A percentile compares a stretch with the other conserved stretches of the same genome.
Evolutionary conservation across 2,329 filamentous ascomycete species (phyloP).

Genomic region (Stachybotrys chlorohalonatus): DNA sequence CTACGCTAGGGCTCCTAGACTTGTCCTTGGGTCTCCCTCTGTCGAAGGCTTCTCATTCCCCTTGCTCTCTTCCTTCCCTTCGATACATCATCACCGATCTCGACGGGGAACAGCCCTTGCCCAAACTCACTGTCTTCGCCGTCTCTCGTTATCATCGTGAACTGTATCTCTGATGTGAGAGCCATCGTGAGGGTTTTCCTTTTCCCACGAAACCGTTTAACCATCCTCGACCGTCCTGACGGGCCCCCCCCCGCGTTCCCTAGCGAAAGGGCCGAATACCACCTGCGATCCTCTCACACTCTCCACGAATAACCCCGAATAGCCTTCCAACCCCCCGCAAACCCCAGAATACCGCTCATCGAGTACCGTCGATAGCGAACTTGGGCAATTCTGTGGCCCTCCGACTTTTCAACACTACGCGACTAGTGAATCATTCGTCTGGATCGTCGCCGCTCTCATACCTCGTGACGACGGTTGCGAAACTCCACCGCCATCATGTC

Average conservation of each 20-base stretch:
- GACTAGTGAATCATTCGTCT: too few relatives aligned
- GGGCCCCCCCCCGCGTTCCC: conserved; percentile 19
- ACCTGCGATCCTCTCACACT: conserved; percentile 18
- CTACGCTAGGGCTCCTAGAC: background rate
- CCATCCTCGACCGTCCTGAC: background rate
- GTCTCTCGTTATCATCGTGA: background rate
- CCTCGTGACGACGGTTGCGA: background rate
- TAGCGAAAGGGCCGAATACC: conserved; percentile 28
- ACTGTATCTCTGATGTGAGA: background rate
- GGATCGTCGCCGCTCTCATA: background rate
- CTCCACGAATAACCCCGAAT: conserved; percentile 11
- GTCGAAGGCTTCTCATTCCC: background rate
- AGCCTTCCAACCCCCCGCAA: conserved; percentile 19
- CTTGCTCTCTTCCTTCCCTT: background rate
- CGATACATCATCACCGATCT: background rate
- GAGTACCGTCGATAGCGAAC: conserved; percentile 28
- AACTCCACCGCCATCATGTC: conserved; percentile 26
- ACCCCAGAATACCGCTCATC: conserved; percentile 17
- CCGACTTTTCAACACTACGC: background rate
- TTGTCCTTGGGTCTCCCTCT: background rate
- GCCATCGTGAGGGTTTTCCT: background rate
- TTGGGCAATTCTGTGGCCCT: background rate
- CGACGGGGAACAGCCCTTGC: background rate
- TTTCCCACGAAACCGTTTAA: background rate
- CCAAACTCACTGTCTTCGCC: background rate